These are phyloP conservation scores for Candida glucosophila DNA, from an alignment of 1,139 yeast species.

Conservation along the genomic window DNA sequence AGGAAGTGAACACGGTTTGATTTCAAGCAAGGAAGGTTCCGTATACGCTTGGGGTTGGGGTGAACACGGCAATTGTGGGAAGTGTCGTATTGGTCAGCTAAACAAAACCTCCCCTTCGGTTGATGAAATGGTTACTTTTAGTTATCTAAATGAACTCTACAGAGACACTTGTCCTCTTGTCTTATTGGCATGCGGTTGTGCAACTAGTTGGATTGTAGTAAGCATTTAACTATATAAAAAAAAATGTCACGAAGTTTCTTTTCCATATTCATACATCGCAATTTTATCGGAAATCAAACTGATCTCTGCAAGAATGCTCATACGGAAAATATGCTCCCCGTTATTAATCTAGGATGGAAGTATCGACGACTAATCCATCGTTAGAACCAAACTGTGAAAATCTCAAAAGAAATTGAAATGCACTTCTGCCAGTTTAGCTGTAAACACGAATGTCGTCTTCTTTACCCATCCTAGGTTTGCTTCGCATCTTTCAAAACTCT, in stretches of 20 bases:
- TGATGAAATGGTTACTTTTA: slow-evolving; percentile 25
- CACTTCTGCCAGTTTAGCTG: too few relatives aligned
- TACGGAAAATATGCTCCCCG: slow-evolving; percentile 79
- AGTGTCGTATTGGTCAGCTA: too few relatives aligned
- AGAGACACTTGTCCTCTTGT: slow-evolving; percentile 13
- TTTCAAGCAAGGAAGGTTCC: slow-evolving; percentile 16
- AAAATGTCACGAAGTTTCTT: slow-evolving; percentile 69
- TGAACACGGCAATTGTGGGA: slow-evolving; percentile 96
- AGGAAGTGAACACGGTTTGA: slow-evolving; percentile 87
- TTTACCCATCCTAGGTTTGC: too few relatives aligned
- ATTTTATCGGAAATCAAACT: slow-evolving; percentile 17
- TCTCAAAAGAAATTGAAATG: too few relatives aligned
- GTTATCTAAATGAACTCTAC: slow-evolving; percentile 30
- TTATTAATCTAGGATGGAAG: slow-evolving; percentile 54
- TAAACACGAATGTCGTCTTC: too few relatives aligned
- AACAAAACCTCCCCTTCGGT: slow-evolving; percentile 6
- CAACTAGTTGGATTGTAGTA: slow-evolving; percentile 33
- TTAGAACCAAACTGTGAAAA: too few relatives aligned
- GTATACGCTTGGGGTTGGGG: slow-evolving; percentile 97
- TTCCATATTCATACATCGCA: slow-evolving; percentile 75
- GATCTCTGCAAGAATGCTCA: slow-evolving; percentile 30
- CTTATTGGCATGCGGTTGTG: slow-evolving; percentile 34
- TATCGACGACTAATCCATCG: slow-evolving; percentile 34
- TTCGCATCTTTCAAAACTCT: too few relatives aligned
- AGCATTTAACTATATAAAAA: too few relatives aligned